These are phyloP conservation scores for Ophiocordyceps robertsii DNA, from an alignment of 2,329 filamentous ascomycete species.

Conservation along the genomic window DNA sequence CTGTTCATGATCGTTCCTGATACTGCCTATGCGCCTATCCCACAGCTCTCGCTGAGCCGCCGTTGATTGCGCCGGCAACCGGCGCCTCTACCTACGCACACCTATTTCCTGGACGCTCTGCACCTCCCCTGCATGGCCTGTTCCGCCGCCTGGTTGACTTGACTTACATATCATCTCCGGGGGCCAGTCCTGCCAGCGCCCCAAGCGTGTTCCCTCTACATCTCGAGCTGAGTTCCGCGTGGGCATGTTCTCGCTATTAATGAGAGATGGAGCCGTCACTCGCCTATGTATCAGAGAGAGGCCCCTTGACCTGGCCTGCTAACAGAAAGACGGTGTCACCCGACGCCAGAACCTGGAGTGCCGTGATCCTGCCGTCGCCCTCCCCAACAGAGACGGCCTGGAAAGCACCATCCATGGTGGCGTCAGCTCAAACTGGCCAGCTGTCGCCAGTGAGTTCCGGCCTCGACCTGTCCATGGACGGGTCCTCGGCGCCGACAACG, in stretches of 20 bases:
- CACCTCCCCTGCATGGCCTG: slow-evolving; percentile 8
- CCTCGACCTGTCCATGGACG: slow-evolving; percentile 26
- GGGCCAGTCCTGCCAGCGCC: slow-evolving; percentile 7
- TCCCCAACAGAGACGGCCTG: slow-evolving; percentile 18
- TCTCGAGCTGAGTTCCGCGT: background rate
- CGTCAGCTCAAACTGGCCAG: slow-evolving; percentile 29
- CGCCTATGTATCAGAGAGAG: slow-evolving; percentile 26
- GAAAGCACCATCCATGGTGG: slow-evolving; percentile 10
- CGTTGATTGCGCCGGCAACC: slow-evolving; percentile 9
- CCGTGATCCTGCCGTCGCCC: slow-evolving; percentile 15
- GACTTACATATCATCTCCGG: slow-evolving; percentile 3
- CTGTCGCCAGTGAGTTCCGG: slow-evolving; percentile 40
- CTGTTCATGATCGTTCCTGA: too few relatives aligned
- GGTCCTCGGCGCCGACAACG: slow-evolving; percentile 27
- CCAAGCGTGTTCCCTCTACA: background rate
- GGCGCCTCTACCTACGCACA: slow-evolving; percentile 5
- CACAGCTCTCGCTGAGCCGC: slow-evolving; percentile 14
- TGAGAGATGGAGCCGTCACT: slow-evolving; percentile 34
- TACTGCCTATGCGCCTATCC: too few relatives aligned
- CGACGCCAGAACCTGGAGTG: slow-evolving; percentile 21
- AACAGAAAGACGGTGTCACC: slow-evolving; percentile 28
- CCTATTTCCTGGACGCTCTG: slow-evolving; percentile 12
- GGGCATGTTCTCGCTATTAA: slow-evolving; percentile 28
- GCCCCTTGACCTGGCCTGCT: slow-evolving; percentile 31
- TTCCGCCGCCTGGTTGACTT: slow-evolving; percentile 8